Evolutionary conservation across 352 stramenopile species (phyloP).

Genomic region (Globisporangium paddicum): DNA sequence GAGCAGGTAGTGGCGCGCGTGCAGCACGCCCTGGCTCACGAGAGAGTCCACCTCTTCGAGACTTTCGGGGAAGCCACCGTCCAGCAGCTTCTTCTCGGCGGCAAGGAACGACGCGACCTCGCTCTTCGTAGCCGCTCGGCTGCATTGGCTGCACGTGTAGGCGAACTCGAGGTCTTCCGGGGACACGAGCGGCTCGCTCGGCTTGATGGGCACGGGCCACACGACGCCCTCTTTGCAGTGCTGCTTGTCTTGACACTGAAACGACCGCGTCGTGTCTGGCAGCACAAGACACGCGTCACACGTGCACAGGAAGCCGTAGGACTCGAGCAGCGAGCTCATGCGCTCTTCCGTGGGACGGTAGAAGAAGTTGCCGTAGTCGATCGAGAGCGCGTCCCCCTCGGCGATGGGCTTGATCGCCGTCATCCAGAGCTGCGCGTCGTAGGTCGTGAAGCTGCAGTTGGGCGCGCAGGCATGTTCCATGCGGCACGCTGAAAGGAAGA

Average conservation of each 20-base stretch:
- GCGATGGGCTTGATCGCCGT: slow-evolving; percentile 65
- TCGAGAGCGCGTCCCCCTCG: slow-evolving; percentile 56
- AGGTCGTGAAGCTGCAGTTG: slow-evolving; percentile 76
- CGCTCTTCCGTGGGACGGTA: slow-evolving; percentile 64
- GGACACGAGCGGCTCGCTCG: slow-evolving; percentile 14
- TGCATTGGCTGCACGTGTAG: slow-evolving; percentile 50
- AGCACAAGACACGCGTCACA: slow-evolving; percentile 49
- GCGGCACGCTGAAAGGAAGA: slow-evolving; percentile 66
- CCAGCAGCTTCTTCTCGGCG: slow-evolving; percentile 46
- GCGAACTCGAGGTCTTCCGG: slow-evolving; percentile 45
- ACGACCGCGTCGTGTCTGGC: slow-evolving; percentile 49
- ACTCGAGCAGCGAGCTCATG: slow-evolving; percentile 45
- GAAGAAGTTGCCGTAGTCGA: slow-evolving; percentile 81
- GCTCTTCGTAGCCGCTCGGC: slow-evolving; percentile 22
- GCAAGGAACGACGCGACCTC: slow-evolving; percentile 33
- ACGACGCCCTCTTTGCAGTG: slow-evolving; percentile 37
- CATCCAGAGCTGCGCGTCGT: slow-evolving; percentile 67
- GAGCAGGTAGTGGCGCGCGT: slow-evolving; percentile 65
- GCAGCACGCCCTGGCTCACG: slow-evolving; percentile 41
- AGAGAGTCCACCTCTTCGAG: slow-evolving; percentile 52
- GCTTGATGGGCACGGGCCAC: slow-evolving; percentile 32
- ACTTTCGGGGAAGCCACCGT: slow-evolving; percentile 57
- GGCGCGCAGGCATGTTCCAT: slow-evolving; percentile 73
- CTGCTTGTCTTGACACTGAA: slow-evolving; percentile 31
- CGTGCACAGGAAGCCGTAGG: slow-evolving; percentile 61